Percentiles rank a stretch among this genome's conserved stretches.
Conservation (phyloP, 2,329 filamentous ascomycete species). For the Ophiocordyceps camponoti-floridani region DNA sequence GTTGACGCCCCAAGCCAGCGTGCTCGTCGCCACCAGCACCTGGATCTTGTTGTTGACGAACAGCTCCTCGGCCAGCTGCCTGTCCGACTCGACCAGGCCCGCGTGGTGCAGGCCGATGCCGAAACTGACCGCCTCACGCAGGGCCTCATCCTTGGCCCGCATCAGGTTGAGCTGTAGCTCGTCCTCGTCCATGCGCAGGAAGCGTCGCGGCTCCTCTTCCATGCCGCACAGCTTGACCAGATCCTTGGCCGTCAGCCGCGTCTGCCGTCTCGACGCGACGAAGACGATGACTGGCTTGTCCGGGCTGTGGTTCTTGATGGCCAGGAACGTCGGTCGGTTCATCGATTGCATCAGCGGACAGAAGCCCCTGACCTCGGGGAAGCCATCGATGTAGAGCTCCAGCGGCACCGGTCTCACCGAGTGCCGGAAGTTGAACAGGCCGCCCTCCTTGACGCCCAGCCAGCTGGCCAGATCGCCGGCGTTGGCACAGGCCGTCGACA, state of each 20-base stretch:
- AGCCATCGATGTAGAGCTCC: conserved; percentile 94
- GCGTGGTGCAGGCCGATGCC: conserved; percentile 96
- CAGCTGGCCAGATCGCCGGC: conserved; percentile 87
- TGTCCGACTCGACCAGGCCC: conserved; percentile 85
- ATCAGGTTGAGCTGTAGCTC: conserved; percentile 77
- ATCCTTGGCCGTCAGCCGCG: conserved; percentile 84
- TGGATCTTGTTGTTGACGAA: conserved; percentile 98
- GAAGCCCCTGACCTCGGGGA: conserved; percentile 87
- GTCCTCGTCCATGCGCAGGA: conserved; percentile 87
- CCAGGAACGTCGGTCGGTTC: conserved; percentile 92
- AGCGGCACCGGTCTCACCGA: conserved; percentile 91
- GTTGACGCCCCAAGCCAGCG: conserved; percentile 95
- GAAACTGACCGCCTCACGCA: conserved; percentile 89
- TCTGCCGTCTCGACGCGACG: conserved; percentile 87
- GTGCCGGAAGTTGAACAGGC: conserved; percentile 91
- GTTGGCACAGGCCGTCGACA: conserved; percentile 97
- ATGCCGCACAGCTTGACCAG: conserved; percentile 95
- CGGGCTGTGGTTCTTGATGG: conserved; percentile 91
- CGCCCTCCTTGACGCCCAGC: conserved; percentile 80
- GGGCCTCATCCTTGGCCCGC: conserved; percentile 78
- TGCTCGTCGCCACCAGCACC: conserved; percentile 87
- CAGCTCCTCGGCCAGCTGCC: conserved; percentile 79
- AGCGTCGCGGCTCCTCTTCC: conserved; percentile 91
- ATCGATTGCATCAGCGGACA: conserved; percentile 98
- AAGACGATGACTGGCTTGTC: conserved; percentile 97